These are phyloP conservation scores for Deuterostichococcus epilithicus DNA, from an alignment of 139 green algal species.

Conservation along the genomic window DNA sequence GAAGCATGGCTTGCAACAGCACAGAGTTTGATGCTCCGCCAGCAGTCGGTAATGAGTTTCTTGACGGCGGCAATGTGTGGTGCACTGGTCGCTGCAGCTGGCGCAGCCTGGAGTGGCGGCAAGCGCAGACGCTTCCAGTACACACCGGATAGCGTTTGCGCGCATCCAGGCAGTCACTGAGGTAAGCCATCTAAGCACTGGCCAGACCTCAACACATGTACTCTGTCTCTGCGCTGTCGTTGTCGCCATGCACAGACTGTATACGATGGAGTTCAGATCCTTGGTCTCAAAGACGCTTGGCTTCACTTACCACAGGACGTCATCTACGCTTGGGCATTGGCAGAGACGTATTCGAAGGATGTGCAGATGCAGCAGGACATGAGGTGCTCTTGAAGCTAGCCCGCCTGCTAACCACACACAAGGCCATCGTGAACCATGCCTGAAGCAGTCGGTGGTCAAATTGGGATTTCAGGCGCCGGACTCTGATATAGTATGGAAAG, in stretches of 20 bases:
- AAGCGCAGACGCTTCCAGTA: not conserved
- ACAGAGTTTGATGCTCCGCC: no score
- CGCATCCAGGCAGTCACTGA: not conserved
- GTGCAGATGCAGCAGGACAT: constrained; percentile 6
- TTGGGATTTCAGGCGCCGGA: not conserved
- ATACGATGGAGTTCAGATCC: no score
- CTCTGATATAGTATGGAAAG: not conserved
- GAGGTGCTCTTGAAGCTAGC: constrained; percentile 1
- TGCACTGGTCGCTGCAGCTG: not conserved
- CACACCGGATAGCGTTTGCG: not conserved
- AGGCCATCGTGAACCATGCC: not conserved
- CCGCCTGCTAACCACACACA: not conserved
- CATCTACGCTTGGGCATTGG: constrained; percentile 21
- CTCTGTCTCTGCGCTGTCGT: no score
- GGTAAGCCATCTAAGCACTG: not conserved
- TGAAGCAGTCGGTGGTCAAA: no score
- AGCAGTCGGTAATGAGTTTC: no score
- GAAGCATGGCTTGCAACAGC: no score
- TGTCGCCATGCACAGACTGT: no score
- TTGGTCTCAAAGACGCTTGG: no score
- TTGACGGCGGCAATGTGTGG: no score
- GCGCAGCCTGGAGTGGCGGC: not conserved
- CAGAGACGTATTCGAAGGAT: constrained; percentile 19
- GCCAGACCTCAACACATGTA: no score
- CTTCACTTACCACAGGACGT: constrained; percentile 11